Evolutionary conservation across 352 stramenopile genomes (phyloP), one percentile per base, ranked within the genome.

Genomic region (Phytophthora pisi): DNA sequence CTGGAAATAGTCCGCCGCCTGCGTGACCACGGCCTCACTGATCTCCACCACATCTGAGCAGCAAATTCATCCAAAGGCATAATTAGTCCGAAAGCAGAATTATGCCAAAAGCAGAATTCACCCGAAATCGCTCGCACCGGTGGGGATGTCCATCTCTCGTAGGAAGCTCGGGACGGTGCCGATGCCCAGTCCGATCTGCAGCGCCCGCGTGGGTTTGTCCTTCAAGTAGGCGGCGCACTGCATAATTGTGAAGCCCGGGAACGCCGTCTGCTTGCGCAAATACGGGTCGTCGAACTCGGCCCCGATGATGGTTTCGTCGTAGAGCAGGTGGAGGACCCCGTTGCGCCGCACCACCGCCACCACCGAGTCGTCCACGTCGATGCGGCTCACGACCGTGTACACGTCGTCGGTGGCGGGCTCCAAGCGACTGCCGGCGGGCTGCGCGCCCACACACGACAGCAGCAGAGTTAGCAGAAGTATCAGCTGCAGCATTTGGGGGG

Each of bases 201-300:
- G 26, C 1, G 83, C 86, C 3, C 69, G 60, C 3, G 61, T 57
- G 30, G 88, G 73, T 51, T 75, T 80, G 13, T 65, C 66, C 28
- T 78, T 52, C 51, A 92, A 60, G 66, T 91, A 93, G 3, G 64
- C 67, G 8, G 79, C 70, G 53, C 78, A 88, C 66, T 93, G 84
- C 86, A 92, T 94, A 74, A 94, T 91, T 30, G 84, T 85, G 56
- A 94, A 94, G 51, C 84, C 86, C 9, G 84, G 86, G 68, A 87
- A 94, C 43, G 81, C 83, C 26, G 86, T 85, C 59, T 92, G 84
- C 30, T 75, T 65, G 26, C 82, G 77, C 43, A 91, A 38, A 16
- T 80, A 71, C 31, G 78, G 71, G 55, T 92, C 78, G 61, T 91
- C 79, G 40, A 92, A 94, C 74, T 92, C 80, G 45, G 81, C 84